phyloP scores from a whole-genome alignment of 441 rosid species.

The Adansonia madagascariensis region DNA sequence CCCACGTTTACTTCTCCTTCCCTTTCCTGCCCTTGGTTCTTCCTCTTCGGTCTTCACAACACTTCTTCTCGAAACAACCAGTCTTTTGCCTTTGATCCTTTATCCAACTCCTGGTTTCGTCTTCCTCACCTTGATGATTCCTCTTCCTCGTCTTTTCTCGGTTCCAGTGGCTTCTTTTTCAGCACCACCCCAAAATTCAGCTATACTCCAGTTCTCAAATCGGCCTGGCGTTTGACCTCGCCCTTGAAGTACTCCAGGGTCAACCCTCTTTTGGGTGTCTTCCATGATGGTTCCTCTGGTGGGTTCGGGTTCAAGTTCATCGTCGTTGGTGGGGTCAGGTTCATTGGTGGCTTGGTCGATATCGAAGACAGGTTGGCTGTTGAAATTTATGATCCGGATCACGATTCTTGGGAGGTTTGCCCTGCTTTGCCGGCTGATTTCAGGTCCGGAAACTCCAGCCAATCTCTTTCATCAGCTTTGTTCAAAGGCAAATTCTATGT shows the following conservation, averaged over 20 bases:
- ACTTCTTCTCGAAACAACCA: conserved; percentile 74
- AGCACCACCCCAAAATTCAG: conserved; percentile 65
- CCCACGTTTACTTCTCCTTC: conserved; percentile 44
- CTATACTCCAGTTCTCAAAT: conserved; percentile 57
- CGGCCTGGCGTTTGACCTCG: conserved; percentile 53
- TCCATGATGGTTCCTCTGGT: conserved; percentile 32
- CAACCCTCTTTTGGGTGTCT: conserved; percentile 68
- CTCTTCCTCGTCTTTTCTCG: conserved; percentile 47
- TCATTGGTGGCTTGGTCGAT: conserved; percentile 74
- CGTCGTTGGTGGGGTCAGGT: conserved; percentile 73
- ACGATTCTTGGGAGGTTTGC: conserved; percentile 66
- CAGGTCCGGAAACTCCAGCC: conserved; percentile 56
- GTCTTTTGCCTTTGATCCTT: conserved; percentile 79
- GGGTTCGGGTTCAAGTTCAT: conserved; percentile 43
- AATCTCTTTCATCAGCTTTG: conserved; percentile 65
- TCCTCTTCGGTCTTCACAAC: conserved; percentile 85
- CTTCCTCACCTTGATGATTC: conserved; percentile 51
- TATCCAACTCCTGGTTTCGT: conserved; percentile 65
- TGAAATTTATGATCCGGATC: conserved; percentile 64
- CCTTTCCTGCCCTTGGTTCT: conserved; percentile 67
- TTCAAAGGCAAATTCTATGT: conserved; percentile 55
- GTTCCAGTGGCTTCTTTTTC: conserved; percentile 67
- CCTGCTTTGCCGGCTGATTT: conserved; percentile 78
- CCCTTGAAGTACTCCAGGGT: conserved; percentile 61
- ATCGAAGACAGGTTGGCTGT: conserved; percentile 73